phyloP scores from a whole-genome alignment of 1,139 yeast genomes.

The Taphrina confusa region DNA sequence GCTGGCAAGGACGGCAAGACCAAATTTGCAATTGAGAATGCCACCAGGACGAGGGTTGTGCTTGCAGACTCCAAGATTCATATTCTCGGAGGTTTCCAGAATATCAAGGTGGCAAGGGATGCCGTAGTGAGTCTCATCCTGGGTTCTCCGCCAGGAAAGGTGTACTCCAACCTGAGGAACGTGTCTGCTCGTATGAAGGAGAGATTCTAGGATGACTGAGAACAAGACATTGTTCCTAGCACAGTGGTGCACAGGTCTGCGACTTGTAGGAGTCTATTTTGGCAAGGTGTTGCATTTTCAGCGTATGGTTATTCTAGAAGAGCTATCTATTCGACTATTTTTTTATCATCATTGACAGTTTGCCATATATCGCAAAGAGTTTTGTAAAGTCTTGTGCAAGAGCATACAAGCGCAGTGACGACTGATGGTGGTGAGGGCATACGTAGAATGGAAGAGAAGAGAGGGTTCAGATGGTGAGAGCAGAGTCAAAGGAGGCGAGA shows the following conservation, averaged over 20 bases:
- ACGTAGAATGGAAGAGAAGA: too few relatives aligned
- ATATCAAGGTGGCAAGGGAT: conserved; percentile 95
- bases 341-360: too few relatives aligned
- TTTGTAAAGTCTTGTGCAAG: too few relatives aligned
- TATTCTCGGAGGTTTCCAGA: conserved; percentile 94
- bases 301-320: too few relatives aligned
- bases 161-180: conserved; percentile 93
- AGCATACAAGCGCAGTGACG: too few relatives aligned
- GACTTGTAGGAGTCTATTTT: not conserved
- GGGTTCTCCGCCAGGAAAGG: conserved; percentile 98
- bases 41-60: conserved; percentile 96
- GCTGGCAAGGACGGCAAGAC: conserved; percentile 99
- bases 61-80: conserved; percentile 95
- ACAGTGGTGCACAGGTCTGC: not conserved
- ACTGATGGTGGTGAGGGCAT: too few relatives aligned
- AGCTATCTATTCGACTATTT: too few relatives aligned
- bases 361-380: too few relatives aligned
- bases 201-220: conserved; percentile 60
- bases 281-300: not conserved
- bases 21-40: conserved; percentile 96
- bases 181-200: conserved; percentile 97
- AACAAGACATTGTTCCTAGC: too few relatives aligned
- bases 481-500: too few relatives aligned
- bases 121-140: conserved; percentile 90
- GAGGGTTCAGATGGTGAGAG: too few relatives aligned